Percentiles rank a stretch among this genome's conserved stretches.
Conservation (phyloP, 257 asterid species). For the Ophiorrhiza pumila region DNA sequence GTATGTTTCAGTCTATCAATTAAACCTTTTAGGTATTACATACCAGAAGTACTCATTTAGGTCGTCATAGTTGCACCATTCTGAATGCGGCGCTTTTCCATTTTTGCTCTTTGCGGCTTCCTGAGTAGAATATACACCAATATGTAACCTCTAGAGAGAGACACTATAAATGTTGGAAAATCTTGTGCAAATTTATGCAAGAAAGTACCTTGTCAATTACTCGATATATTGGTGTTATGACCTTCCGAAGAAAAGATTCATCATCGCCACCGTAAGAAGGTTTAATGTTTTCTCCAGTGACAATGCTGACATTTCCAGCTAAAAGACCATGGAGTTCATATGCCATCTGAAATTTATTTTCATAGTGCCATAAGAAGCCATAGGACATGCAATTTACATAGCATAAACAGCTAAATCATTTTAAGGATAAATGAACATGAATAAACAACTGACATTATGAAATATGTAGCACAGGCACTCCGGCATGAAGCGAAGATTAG, state of each 20-base stretch:
- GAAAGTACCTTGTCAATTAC: conserved; percentile 78
- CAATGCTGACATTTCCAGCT: conserved; percentile 99
- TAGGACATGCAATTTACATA: conserved; percentile 6
- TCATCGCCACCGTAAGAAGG: conserved; percentile 98
- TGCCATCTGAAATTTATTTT: conserved; percentile 68
- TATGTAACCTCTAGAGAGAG: conserved; percentile 19
- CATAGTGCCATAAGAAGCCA: background rate
- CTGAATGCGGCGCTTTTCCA: conserved; percentile 85
- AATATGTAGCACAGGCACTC: conserved; percentile 98
- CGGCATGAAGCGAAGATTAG: conserved; percentile 92
- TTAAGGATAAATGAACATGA: conserved; percentile 19
- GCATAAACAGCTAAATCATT: background rate
- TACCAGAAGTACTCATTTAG: conserved; percentile 96
- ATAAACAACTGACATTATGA: conserved; percentile 69
- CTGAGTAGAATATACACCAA: conserved; percentile 39
- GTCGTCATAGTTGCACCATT: conserved; percentile 99
- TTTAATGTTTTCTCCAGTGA: conserved; percentile 96
- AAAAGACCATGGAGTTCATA: conserved; percentile 96
- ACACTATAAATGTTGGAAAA: conserved; percentile 4
- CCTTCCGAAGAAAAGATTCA: conserved; percentile 83
- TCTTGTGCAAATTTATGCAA: conserved; percentile 15
- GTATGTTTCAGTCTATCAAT: conserved; percentile 5
- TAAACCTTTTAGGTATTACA: conserved; percentile 11
- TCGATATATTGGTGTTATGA: conserved; percentile 81
- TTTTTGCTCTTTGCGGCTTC: conserved; percentile 72